A percentile compares a stretch with the other conserved stretches of the same genome.
These are phyloP conservation scores for Talaromyces wortmannii DNA, from an alignment of 495 filamentous ascomycete species.

Conservation along the genomic window DNA sequence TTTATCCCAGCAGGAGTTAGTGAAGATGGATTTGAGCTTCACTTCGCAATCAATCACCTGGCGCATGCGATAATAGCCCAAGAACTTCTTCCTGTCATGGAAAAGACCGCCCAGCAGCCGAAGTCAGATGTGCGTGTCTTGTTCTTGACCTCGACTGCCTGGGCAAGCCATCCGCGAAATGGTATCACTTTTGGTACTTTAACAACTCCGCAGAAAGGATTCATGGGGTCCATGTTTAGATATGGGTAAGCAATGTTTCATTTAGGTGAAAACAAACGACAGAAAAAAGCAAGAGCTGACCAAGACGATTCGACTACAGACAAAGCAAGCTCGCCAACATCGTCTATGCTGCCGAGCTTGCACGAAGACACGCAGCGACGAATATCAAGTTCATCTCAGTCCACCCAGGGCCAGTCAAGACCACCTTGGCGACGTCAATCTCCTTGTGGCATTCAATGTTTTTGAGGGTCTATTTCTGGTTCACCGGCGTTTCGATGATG, in stretches of 20 bases:
- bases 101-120: slow-evolving; percentile 20
- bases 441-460: background rate
- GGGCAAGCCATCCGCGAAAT: slow-evolving; percentile 15
- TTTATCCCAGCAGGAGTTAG: slow-evolving; percentile 30
- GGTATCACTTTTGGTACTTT: slow-evolving; percentile 26
- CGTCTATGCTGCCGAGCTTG: slow-evolving; percentile 45
- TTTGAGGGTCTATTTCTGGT: background rate
- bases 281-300: background rate
- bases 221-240: slow-evolving; percentile 1
- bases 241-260: slow-evolving; percentile 34
- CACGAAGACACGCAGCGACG: slow-evolving; percentile 27
- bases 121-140: slow-evolving; percentile 38
- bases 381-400: slow-evolving; percentile 36
- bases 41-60: slow-evolving; percentile 52
- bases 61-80: slow-evolving; percentile 55
- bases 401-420: slow-evolving; percentile 39
- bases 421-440: slow-evolving; percentile 17
- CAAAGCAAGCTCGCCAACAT: slow-evolving; percentile 53
- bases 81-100: slow-evolving; percentile 23
- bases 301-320: slow-evolving; percentile 13
- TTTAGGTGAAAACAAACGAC: background rate
- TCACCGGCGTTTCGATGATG: slow-evolving; percentile 13
- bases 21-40: slow-evolving; percentile 43
- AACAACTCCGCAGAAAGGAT: slow-evolving; percentile 1
- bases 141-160: slow-evolving; percentile 29